Evolutionary conservation across 2,329 filamentous ascomycete species (phyloP).

Genomic region (Malbranchea zuffiana): DNA sequence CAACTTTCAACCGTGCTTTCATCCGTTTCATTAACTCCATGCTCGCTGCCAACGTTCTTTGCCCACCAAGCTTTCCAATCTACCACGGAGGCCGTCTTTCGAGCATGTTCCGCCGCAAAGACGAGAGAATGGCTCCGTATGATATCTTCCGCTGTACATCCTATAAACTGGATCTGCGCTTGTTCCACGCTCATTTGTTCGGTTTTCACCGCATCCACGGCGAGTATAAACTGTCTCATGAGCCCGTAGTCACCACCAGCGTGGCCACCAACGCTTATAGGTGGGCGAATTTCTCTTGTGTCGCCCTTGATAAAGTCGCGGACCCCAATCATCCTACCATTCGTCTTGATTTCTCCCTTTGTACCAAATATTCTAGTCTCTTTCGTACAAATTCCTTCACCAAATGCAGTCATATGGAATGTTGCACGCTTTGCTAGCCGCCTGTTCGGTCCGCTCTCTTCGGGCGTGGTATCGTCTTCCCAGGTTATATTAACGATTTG

Average conservation of each 20-base stretch:
- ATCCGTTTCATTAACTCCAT: too few relatives aligned
- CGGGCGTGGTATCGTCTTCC: slow-evolving; percentile 49
- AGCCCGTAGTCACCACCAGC: slow-evolving; percentile 62
- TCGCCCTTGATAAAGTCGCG: slow-evolving; percentile 50
- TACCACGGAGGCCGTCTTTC: slow-evolving; percentile 51
- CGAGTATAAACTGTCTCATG: slow-evolving; percentile 61
- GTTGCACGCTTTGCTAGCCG: slow-evolving; percentile 63
- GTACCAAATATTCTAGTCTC: slow-evolving; percentile 67
- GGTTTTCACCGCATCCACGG: slow-evolving; percentile 61
- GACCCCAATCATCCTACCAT: slow-evolving; percentile 60
- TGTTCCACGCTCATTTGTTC: slow-evolving; percentile 48
- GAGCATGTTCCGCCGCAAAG: slow-evolving; percentile 72
- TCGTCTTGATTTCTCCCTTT: slow-evolving; percentile 66
- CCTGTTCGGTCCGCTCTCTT: slow-evolving; percentile 17
- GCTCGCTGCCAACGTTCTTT: too few relatives aligned
- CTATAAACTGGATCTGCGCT: slow-evolving; percentile 59
- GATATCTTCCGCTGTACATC: slow-evolving; percentile 68
- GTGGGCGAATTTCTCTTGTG: slow-evolving; percentile 44
- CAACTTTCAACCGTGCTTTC: too few relatives aligned
- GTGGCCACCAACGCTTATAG: slow-evolving; percentile 48
- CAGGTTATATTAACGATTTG: slow-evolving; percentile 71
- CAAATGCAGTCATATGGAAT: slow-evolving; percentile 79
- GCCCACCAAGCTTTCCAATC: slow-evolving; percentile 62
- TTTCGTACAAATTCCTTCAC: slow-evolving; percentile 64
- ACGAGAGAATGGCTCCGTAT: slow-evolving; percentile 71